A percentile compares a stretch with the other conserved stretches of the same genome.
These are phyloP conservation scores for Boletus subparvulus DNA, from an alignment of 768 basidiomycete genomes.

Conservation along the genomic window DNA sequence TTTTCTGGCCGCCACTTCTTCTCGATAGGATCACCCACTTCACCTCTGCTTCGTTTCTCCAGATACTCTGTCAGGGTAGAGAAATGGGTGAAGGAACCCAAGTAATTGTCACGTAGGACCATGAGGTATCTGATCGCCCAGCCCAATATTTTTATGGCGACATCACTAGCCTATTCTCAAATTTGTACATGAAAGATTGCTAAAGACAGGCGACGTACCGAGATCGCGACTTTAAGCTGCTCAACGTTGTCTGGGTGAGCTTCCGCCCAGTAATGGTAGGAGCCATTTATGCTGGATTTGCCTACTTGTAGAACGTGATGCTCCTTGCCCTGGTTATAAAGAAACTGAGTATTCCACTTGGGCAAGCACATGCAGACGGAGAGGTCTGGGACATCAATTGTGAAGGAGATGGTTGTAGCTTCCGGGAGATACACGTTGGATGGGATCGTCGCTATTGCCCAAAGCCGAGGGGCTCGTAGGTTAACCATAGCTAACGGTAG, in stretches of 20 bases:
- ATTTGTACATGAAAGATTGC: background rate
- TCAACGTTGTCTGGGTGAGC: conserved; percentile 73
- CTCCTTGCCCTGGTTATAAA: conserved; percentile 61
- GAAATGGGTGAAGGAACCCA: conserved; percentile 92
- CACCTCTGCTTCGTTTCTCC: conserved; percentile 55
- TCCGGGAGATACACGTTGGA: conserved; percentile 74
- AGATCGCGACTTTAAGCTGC: conserved; percentile 65
- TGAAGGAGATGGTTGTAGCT: conserved; percentile 64
- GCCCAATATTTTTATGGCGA: conserved; percentile 71
- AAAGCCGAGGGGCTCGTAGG: conserved; percentile 57
- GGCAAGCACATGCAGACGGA: conserved; percentile 67
- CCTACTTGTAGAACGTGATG: conserved; percentile 62
- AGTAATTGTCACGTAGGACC: conserved; percentile 89
- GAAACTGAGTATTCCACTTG: conserved; percentile 83
- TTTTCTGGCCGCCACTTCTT: conserved; percentile 78
- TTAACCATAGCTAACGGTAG: conserved; percentile 64
- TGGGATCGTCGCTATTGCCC: conserved; percentile 54
- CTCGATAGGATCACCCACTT: conserved; percentile 78
- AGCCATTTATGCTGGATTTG: conserved; percentile 57
- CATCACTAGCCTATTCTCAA: conserved; percentile 43
- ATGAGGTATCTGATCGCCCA: conserved; percentile 91
- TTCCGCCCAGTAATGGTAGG: conserved; percentile 72
- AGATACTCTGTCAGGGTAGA: conserved; percentile 85
- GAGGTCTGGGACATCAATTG: conserved; percentile 57
- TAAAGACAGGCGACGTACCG: conserved; percentile 37